Evolutionary conservation across 257 asterid species (phyloP).

Genomic region (Linaria vulgaris): DNA sequence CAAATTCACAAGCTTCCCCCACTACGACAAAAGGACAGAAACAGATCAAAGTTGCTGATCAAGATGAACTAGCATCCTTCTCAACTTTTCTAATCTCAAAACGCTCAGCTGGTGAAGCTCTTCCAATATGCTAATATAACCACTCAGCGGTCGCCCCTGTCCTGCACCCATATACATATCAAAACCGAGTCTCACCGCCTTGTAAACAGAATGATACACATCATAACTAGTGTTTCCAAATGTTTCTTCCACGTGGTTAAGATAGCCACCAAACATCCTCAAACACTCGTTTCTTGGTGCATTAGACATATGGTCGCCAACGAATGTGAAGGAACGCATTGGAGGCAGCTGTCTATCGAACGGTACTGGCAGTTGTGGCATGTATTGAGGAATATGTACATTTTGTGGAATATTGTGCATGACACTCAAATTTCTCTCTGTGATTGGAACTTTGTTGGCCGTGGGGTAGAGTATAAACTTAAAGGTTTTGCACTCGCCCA

Average conservation of each 20-base stretch:
- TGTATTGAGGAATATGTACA: background rate
- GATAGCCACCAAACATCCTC: constrained; percentile 36
- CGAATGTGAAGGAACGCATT: background rate
- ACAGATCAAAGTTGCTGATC: constrained; percentile 9
- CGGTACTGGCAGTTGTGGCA: constrained; percentile 17
- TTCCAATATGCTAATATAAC: constrained; percentile 37
- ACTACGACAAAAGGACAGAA: background rate
- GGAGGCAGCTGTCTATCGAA: constrained; percentile 5
- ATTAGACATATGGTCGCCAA: background rate
- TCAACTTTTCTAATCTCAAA: constrained; percentile 34
- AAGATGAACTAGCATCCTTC: constrained; percentile 19
- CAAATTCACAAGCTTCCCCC: too few relatives aligned
- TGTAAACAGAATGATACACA: constrained; percentile 24
- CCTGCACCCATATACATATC: constrained; percentile 28
- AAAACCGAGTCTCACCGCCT: constrained; percentile 36
- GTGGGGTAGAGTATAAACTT: constrained; percentile 30
- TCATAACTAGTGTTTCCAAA: constrained; percentile 39
- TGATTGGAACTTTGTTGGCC: background rate
- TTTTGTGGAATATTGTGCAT: background rate
- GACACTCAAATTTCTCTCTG: background rate
- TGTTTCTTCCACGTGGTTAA: constrained; percentile 37
- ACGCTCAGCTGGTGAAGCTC: constrained; percentile 42
- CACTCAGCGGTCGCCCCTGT: constrained; percentile 28
- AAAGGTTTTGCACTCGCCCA: constrained; percentile 50
- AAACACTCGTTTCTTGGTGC: constrained; percentile 25